Conservation (phyloP, 1,284 basidiomycete species). For the Pulchroboletus neoregius region DNA sequence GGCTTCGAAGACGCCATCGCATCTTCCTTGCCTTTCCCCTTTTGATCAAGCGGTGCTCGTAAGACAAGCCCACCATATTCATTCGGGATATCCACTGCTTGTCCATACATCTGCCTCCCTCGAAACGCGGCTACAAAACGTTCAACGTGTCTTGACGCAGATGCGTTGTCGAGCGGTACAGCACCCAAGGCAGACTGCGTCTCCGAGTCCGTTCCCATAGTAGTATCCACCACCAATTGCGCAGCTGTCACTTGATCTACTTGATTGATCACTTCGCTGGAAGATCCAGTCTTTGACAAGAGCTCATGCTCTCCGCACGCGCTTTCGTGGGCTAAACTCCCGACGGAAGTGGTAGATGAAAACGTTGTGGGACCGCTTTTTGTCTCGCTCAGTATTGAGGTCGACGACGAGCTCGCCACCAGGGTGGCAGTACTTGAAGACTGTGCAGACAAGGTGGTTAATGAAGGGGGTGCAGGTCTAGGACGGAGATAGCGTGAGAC, state of each 20-base stretch:
- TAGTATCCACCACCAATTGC: background rate
- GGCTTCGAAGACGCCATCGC: slow-evolving; percentile 6
- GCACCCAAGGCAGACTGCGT: slow-evolving; percentile 11
- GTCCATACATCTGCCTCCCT: slow-evolving; percentile 64
- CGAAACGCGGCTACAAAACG: slow-evolving; percentile 65
- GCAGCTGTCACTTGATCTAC: background rate
- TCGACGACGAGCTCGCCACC: slow-evolving; percentile 15
- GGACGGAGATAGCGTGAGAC: slow-evolving; percentile 69
- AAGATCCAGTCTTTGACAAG: background rate
- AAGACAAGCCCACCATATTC: slow-evolving; percentile 69
- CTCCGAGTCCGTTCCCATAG: slow-evolving; percentile 6
- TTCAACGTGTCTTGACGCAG: background rate
- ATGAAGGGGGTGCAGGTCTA: slow-evolving; percentile 39
- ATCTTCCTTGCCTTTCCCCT: slow-evolving; percentile 18
- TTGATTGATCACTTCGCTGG: background rate
- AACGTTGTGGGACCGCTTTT: slow-evolving; percentile 3
- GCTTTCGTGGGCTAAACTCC: background rate
- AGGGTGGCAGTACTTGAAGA: slow-evolving; percentile 19
- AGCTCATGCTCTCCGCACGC: background rate
- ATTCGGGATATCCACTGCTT: slow-evolving; percentile 55
- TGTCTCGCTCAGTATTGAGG: slow-evolving; percentile 7
- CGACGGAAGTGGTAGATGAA: slow-evolving; percentile 11
- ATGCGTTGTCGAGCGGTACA: background rate
- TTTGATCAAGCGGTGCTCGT: slow-evolving; percentile 30
- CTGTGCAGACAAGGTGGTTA: slow-evolving; percentile 9